Evolutionary conservation across 2,329 filamentous ascomycete species (phyloP).

Genomic region (Alternaria triticina): DNA sequence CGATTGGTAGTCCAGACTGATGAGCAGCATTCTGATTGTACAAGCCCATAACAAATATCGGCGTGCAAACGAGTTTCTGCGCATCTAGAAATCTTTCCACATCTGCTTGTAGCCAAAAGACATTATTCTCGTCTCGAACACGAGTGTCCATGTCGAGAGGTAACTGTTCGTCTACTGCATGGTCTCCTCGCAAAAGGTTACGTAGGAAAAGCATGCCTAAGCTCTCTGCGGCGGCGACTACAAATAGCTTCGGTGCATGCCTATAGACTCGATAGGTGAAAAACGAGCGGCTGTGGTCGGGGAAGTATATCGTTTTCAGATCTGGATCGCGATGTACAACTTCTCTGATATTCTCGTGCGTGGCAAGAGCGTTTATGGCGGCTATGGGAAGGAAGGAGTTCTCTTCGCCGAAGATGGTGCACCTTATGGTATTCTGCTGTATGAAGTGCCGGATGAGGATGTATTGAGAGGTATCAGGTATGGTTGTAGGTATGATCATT

Average conservation of each 20-base stretch:
- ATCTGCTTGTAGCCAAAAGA: not conserved
- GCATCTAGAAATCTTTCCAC: not conserved
- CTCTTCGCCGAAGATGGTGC: not conserved
- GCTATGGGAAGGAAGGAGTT: not conserved
- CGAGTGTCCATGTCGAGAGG: not conserved
- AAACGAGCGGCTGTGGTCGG: not conserved
- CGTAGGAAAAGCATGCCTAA: not conserved
- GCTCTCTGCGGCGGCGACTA: not conserved
- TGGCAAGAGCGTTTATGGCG: not conserved
- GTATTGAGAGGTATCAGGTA: not conserved
- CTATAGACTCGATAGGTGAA: not conserved
- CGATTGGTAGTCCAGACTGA: not conserved
- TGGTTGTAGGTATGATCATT: not conserved
- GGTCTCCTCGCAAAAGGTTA: not conserved
- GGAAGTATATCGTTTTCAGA: not conserved
- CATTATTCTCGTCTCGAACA: not conserved
- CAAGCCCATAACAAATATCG: not conserved
- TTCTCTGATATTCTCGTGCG: not conserved
- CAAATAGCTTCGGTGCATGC: not conserved
- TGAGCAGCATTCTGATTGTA: not conserved
- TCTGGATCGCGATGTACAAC: not conserved
- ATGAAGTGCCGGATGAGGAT: not conserved
- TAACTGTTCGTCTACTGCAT: not conserved
- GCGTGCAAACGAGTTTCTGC: not conserved
- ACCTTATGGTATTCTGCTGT: not conserved